Conservation (phyloP, 2,329 filamentous ascomycete genomes). For the Alternaria sp. region DNA sequence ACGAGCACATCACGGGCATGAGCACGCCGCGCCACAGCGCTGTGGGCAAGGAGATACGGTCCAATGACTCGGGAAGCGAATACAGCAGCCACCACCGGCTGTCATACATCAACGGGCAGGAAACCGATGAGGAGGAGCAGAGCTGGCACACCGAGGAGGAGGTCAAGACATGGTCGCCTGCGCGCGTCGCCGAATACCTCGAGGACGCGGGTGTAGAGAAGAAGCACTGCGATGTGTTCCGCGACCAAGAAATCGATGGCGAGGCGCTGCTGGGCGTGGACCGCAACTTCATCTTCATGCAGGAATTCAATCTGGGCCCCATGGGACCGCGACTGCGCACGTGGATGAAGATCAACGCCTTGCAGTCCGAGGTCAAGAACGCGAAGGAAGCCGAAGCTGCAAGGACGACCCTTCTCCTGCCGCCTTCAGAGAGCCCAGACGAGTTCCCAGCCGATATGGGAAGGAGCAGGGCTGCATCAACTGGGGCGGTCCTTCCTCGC, state of each 20-base stretch:
- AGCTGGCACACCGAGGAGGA: slow-evolving; percentile 71
- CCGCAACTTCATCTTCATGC: slow-evolving; percentile 92
- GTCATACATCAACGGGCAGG: slow-evolving; percentile 92
- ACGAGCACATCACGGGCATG: slow-evolving; percentile 95
- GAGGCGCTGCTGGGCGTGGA: slow-evolving; percentile 95
- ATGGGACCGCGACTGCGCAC: slow-evolving; percentile 89
- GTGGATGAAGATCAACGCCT: slow-evolving; percentile 92
- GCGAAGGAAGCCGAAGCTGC: slow-evolving; percentile 50
- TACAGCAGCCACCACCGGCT: slow-evolving; percentile 84
- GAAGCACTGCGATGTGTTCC: slow-evolving; percentile 90
- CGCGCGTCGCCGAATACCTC: slow-evolving; percentile 86
- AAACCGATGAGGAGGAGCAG: slow-evolving; percentile 92
- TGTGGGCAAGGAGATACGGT: slow-evolving; percentile 58
- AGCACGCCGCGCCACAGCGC: slow-evolving; percentile 64
- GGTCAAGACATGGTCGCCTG: slow-evolving; percentile 79
- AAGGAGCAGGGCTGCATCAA: slow-evolving; percentile 56
- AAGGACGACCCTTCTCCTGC: slow-evolving; percentile 44
- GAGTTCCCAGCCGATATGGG: slow-evolving; percentile 47
- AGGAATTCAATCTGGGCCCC: slow-evolving; percentile 90
- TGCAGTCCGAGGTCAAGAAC: slow-evolving; percentile 84
- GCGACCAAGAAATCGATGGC: slow-evolving; percentile 93
- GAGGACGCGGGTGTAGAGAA: slow-evolving; percentile 85
- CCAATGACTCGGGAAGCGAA: slow-evolving; percentile 83
- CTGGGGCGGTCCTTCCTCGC: slow-evolving; percentile 47
- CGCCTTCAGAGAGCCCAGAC: slow-evolving; percentile 33